Base-by-base conservation (phyloP, 495 filamentous ascomycete genomes). In the Eremomyces bilateralis region DNA sequence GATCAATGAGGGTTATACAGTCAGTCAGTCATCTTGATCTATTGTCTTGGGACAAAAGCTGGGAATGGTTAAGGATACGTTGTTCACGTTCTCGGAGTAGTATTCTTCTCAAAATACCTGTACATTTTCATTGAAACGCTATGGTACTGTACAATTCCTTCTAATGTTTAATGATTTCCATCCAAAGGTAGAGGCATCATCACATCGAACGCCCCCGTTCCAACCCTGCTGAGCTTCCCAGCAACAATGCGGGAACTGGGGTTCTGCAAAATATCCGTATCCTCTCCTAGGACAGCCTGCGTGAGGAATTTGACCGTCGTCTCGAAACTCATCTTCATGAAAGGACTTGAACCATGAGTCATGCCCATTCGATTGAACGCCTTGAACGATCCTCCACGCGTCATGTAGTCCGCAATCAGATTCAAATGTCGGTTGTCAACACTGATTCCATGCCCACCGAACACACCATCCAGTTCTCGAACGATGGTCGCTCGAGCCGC, bases 251-350 rank as follows among this genome's bases (percentile, higher is more conserved):
- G 68, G 40, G 75, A 73, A 53, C 76, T 84, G 3, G 88, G 90
- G 43, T 71, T 80, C 38, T 64, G 73, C 35, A 99, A 63, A 47
- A 79, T 75, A 56, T 99, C 88, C 62, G 71, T 76, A 52, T 92
- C 88, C 34, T 76, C 69, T 45, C 93, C 82, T 28, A 85, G 53
- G 13, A 91, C 80, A 18, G 85, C 83, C 43, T 93, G 85, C 51
- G 74, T 79, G 52, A 95, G 63, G 59, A 91, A 94, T 1, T 76
- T 76, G 21, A 92, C 67, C 15, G 88, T 95, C 4, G 88, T 95
- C 64, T 99, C 84, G 61, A 94, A 95, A 53, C 80, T 90, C 82
- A 93, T 93, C 65, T 94, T 93, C 55, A 84, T 75, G 42, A 95
- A 82, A 1, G 88, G 83, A 34, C 76, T 84, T 12, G 80, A 71